Conservation (phyloP, 306 rosid genomes). For the Begonia loranthoides region DNA sequence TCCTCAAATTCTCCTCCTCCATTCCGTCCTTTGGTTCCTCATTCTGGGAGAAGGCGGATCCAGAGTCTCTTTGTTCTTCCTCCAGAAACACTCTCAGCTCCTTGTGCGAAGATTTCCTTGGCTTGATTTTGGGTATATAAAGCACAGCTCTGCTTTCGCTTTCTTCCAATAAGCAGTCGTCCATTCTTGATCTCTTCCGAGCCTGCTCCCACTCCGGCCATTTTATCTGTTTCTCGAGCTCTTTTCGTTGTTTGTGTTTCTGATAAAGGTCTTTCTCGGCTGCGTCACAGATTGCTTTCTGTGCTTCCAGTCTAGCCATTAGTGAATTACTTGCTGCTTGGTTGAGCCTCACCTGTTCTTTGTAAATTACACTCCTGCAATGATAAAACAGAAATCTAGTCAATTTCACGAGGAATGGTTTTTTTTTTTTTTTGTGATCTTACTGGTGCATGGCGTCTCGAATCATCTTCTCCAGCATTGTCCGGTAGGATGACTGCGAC, state of each 20-base stretch:
- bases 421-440: slow-evolving; percentile 12
- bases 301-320: slow-evolving; percentile 96
- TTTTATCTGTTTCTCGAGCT: slow-evolving; percentile 58
- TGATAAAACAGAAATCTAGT: slow-evolving; percentile 6
- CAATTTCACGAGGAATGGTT: neutral
- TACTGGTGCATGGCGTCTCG: slow-evolving; percentile 98
- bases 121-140: slow-evolving; percentile 39
- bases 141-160: slow-evolving; percentile 25
- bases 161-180: slow-evolving; percentile 36
- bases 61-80: slow-evolving; percentile 73
- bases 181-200: slow-evolving; percentile 81
- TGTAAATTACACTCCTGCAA: slow-evolving; percentile 80
- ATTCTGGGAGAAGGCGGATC: slow-evolving; percentile 30
- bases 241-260: slow-evolving; percentile 56
- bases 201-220: slow-evolving; percentile 66
- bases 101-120: slow-evolving; percentile 56
- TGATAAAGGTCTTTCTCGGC: slow-evolving; percentile 85
- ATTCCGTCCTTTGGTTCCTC: neutral
- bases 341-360: slow-evolving; percentile 92
- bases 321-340: slow-evolving; percentile 78
- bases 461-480: slow-evolving; percentile 89
- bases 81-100: slow-evolving; percentile 76
- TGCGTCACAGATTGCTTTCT: slow-evolving; percentile 56
- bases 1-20: slow-evolving; percentile 31
- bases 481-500: slow-evolving; percentile 79